Percentiles rank a stretch among this genome's conserved stretches.
Conservation (phyloP, 441 rosid genomes). For the Aquilaria agallochum region DNA sequence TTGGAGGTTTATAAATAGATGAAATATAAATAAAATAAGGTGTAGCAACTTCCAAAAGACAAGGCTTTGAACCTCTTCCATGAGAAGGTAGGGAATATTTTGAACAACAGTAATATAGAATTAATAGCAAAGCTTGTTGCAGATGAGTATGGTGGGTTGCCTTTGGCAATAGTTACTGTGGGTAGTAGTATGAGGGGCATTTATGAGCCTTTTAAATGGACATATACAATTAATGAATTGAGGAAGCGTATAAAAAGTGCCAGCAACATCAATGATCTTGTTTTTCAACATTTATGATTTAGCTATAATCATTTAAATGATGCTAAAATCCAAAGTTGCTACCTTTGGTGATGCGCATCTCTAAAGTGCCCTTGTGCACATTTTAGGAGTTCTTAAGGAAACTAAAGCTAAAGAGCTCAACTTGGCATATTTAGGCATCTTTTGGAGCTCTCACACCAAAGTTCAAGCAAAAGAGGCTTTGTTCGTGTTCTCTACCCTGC, state of each 20-base stretch:
- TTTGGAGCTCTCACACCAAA: no score
- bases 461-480: no score
- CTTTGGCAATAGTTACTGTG: not conserved
- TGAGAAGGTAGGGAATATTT: not conserved
- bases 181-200: conserved; percentile 1
- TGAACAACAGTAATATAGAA: no score
- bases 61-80: not conserved
- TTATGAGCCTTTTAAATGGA: conserved; percentile 5
- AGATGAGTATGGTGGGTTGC: not conserved
- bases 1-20: not conserved
- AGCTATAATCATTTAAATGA: not conserved
- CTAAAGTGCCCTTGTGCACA: no score
- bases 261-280: not conserved
- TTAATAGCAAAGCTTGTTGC: not conserved
- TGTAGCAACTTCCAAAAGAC: not conserved
- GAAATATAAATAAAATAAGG: not conserved
- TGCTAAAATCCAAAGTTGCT: conserved; percentile 4
- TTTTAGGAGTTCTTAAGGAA: no score
- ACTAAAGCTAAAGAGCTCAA: no score
- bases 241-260: not conserved
- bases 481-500: no score
- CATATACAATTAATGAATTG: conserved; percentile 10
- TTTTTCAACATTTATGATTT: not conserved
- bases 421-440: no score
- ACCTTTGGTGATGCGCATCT: not conserved